Evolutionary conservation across 352 stramenopile genomes (phyloP).

Genomic region (Achlya hypogyna): DNA sequence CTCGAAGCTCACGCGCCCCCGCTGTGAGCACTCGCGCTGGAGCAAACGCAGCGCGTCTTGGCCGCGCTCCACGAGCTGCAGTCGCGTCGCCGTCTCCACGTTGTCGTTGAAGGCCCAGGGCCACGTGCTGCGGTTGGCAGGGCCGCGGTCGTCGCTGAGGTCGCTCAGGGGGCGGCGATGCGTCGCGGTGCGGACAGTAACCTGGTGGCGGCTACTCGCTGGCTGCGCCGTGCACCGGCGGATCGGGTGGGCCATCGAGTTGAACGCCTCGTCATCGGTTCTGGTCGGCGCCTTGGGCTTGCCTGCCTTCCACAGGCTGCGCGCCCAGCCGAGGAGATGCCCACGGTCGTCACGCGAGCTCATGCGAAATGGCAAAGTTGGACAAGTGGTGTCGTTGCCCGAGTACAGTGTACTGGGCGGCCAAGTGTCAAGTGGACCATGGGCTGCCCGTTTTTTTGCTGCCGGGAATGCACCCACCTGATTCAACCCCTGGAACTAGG

Average conservation of each 20-base stretch:
- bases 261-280: not conserved
- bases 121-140: not conserved
- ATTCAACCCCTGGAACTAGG: not conserved
- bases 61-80: not conserved
- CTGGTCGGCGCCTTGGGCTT: not conserved
- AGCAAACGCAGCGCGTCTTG: not conserved
- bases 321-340: not conserved
- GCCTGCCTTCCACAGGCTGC: not conserved
- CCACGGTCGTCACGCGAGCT: not conserved
- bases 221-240: not conserved
- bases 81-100: not conserved
- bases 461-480: not conserved
- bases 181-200: not conserved
- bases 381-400: not conserved
- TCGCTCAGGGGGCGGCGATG: not conserved
- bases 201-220: not conserved
- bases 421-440: not conserved
- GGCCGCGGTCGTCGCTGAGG: not conserved
- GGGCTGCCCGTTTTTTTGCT: not conserved
- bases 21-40: conserved; percentile 1
- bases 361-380: not conserved
- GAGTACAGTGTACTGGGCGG: not conserved
- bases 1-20: not conserved
- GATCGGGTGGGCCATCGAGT: not conserved
- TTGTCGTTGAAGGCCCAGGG: conserved; percentile 12